Evolutionary conservation across 176 grass and related monocot genomes (phyloP).

Genomic region (Typha latifolia): DNA sequence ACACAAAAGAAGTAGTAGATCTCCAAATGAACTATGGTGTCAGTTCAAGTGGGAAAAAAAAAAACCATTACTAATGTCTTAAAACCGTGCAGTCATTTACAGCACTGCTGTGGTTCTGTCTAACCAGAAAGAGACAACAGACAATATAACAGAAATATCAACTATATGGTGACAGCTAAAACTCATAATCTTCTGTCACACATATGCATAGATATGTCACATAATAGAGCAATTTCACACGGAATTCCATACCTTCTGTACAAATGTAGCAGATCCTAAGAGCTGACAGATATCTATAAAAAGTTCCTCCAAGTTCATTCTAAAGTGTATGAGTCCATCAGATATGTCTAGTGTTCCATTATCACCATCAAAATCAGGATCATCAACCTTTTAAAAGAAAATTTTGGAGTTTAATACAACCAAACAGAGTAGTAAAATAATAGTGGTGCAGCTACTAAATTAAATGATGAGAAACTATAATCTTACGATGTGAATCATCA

Average conservation of each 20-base stretch:
- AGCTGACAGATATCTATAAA: conserved; percentile 88
- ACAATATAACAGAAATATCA: not conserved
- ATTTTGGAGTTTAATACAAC: not conserved
- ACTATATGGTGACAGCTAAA: not conserved
- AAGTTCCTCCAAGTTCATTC: conserved; percentile 88
- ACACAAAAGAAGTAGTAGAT: no score
- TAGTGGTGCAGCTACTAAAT: not conserved
- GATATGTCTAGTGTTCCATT: conserved; percentile 47
- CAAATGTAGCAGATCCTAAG: conserved; percentile 50
- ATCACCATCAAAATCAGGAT: conserved; percentile 24
- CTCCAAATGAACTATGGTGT: no score
- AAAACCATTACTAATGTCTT: no score
- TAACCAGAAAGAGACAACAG: not conserved
- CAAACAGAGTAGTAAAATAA: not conserved
- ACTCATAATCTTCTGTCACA: not conserved
- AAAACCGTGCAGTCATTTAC: no score
- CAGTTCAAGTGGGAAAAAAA: no score
- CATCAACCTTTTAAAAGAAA: conserved; percentile 28
- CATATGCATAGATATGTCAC: conserved; percentile 1
- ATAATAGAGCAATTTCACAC: conserved; percentile 2
- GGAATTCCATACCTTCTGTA: conserved; percentile 49
- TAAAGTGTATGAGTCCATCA: conserved; percentile 65
- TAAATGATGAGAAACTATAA: not conserved
- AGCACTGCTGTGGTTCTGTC: no score
- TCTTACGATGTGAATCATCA: not conserved